phyloP scores from a whole-genome alignment of 2,329 filamentous ascomycete genomes.

The Aspergillus brunneoviolaceus region DNA sequence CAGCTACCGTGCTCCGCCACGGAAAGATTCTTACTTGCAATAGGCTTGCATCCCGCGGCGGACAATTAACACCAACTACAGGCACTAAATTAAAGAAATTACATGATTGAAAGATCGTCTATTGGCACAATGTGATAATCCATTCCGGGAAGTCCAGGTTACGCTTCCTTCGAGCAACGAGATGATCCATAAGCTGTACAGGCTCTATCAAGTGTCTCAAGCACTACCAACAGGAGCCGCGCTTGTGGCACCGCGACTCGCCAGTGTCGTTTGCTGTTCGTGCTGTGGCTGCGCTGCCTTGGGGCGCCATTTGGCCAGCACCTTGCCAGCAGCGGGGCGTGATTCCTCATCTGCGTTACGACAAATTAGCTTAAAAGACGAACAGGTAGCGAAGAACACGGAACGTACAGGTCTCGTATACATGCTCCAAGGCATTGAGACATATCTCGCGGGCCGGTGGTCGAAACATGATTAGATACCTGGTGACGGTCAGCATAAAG shows the following conservation, averaged over 20 bases:
- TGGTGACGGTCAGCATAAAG: constrained; percentile 18
- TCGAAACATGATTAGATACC: constrained; percentile 59
- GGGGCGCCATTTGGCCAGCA: constrained; percentile 58
- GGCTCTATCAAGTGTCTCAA: neutral
- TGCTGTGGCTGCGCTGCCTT: constrained; percentile 33
- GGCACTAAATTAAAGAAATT: neutral
- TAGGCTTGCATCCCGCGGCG: too few relatives aligned
- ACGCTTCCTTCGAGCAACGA: neutral
- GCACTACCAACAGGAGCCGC: neutral
- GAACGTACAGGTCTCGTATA: constrained; percentile 56
- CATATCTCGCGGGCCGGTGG: constrained; percentile 59
- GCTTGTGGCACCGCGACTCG: constrained; percentile 6
- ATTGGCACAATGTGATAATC: neutral
- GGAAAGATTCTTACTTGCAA: too few relatives aligned
- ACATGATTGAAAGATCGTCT: neutral
- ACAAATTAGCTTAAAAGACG: constrained; percentile 1
- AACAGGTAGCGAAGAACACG: neutral
- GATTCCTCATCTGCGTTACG: constrained; percentile 44
- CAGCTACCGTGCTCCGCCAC: too few relatives aligned
- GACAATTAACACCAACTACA: neutral
- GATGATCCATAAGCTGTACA: neutral
- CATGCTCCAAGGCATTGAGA: constrained; percentile 58
- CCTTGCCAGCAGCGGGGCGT: constrained; percentile 51
- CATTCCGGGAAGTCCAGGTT: neutral
- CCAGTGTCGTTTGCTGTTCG: constrained; percentile 15